These are phyloP conservation scores for Grosmannia serpens DNA, from an alignment of 2,329 filamentous ascomycete species.

Conservation along the genomic window DNA sequence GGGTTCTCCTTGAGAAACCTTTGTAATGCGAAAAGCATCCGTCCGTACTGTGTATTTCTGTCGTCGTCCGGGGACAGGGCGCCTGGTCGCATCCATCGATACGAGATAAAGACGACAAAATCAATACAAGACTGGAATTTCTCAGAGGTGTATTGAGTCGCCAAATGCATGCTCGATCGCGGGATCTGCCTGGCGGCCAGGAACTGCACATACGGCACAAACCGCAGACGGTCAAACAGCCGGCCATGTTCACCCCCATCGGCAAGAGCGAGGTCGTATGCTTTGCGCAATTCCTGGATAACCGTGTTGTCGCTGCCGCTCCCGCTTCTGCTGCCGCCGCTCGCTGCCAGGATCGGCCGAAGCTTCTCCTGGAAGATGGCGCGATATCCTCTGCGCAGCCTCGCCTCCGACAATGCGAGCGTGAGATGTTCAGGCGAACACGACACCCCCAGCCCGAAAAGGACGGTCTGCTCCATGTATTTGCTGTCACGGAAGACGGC, in stretches of 20 bases:
- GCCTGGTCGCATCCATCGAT: conserved; percentile 20
- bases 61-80: conserved; percentile 18
- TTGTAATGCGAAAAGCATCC: conserved; percentile 19
- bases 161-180: conserved; percentile 14
- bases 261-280: background rate
- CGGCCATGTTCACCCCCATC: background rate
- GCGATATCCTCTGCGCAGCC: conserved; percentile 22
- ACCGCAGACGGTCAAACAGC: conserved; percentile 19
- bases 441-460: conserved; percentile 5
- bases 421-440: background rate
- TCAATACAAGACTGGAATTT: conserved; percentile 5
- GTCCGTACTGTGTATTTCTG: conserved; percentile 19
- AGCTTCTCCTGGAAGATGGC: conserved; percentile 26
- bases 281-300: background rate
- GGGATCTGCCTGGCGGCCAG: conserved; percentile 15
- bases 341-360: conserved; percentile 19
- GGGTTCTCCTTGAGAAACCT: conserved; percentile 17
- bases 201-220: conserved; percentile 19
- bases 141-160: conserved; percentile 5
- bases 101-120: conserved; percentile 24
- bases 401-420: conserved; percentile 12
- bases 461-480: conserved; percentile 15
- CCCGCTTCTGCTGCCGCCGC: background rate
- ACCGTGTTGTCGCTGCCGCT: conserved; percentile 8
- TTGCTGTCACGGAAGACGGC: conserved; percentile 22